Conservation (phyloP, 768 basidiomycete species). For the Suillus plorans region DNA sequence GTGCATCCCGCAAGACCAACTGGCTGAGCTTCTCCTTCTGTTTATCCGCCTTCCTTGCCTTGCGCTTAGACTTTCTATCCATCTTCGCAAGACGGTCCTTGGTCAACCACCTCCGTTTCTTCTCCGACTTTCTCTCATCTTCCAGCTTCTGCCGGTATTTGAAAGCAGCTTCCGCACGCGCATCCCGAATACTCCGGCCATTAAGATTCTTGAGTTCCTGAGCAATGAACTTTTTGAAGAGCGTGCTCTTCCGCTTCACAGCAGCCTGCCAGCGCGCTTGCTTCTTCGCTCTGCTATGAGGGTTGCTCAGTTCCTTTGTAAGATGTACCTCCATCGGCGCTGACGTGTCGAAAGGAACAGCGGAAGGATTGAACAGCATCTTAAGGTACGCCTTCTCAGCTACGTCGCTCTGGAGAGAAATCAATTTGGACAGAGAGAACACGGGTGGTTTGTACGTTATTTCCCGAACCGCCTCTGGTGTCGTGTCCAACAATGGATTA, state of each 20-base stretch:
- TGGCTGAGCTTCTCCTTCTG: constrained; percentile 56
- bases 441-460: constrained; percentile 71
- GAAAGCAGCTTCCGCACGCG: constrained; percentile 71
- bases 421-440: constrained; percentile 39
- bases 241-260: constrained; percentile 43
- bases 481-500: constrained; percentile 60
- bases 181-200: constrained; percentile 61
- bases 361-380: constrained; percentile 41
- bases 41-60: constrained; percentile 43
- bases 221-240: constrained; percentile 53
- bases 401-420: constrained; percentile 40
- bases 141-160: constrained; percentile 66
- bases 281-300: constrained; percentile 81
- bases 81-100: constrained; percentile 37
- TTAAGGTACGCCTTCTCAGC: constrained; percentile 62
- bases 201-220: constrained; percentile 56
- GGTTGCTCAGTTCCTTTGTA: constrained; percentile 72
- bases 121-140: constrained; percentile 56
- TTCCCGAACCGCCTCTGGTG: constrained; percentile 55
- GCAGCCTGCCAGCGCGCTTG: constrained; percentile 71
- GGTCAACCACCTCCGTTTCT: constrained; percentile 54
- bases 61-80: constrained; percentile 35
- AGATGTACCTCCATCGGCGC: constrained; percentile 68
- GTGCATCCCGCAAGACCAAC: constrained; percentile 49
- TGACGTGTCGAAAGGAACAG: constrained; percentile 45